phyloP scores from a whole-genome alignment of 2,329 filamentous ascomycete genomes.

The Trichoderma simmonsii region DNA sequence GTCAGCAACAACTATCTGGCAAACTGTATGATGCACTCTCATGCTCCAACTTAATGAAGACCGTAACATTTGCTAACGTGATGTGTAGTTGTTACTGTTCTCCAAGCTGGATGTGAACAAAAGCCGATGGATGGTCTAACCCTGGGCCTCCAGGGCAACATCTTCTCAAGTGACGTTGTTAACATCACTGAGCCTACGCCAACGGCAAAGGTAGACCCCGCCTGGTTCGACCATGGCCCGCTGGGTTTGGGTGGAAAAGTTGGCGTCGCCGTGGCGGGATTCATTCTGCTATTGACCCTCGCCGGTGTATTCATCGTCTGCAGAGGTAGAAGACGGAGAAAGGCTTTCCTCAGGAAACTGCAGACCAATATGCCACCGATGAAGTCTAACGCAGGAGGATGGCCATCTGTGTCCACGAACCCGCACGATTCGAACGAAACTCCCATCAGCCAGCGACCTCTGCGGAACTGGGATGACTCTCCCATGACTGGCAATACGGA shows the following conservation, averaged over 20 bases:
- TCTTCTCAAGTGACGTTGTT: slow-evolving; percentile 49
- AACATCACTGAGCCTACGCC: slow-evolving; percentile 50
- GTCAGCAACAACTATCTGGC: slow-evolving; percentile 41
- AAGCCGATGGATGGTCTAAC: slow-evolving; percentile 44
- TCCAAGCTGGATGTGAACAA: slow-evolving; percentile 56
- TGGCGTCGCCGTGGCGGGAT: slow-evolving; percentile 53
- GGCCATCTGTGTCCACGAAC: slow-evolving; percentile 36
- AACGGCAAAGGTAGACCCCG: slow-evolving; percentile 37
- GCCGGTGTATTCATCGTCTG: slow-evolving; percentile 54
- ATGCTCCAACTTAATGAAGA: no score
- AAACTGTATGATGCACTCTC: slow-evolving; percentile 46
- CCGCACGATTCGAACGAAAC: slow-evolving; percentile 29
- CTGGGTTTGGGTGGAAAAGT: slow-evolving; percentile 55
- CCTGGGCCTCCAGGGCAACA: slow-evolving; percentile 49
- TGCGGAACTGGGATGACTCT: slow-evolving; percentile 41
- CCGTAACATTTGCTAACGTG: slow-evolving; percentile 24
- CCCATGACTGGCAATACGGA: slow-evolving; percentile 45
- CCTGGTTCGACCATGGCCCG: slow-evolving; percentile 42
- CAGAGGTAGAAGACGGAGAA: slow-evolving; percentile 54
- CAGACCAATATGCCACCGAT: slow-evolving; percentile 36
- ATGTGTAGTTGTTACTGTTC: slow-evolving; percentile 43
- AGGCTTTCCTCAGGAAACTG: slow-evolving; percentile 48
- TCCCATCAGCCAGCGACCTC: slow-evolving; percentile 28
- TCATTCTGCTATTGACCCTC: slow-evolving; percentile 47
- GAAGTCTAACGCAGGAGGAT: slow-evolving; percentile 32